Evolutionary conservation across 352 stramenopile species (phyloP).

Genomic region (Nothophytophthora sp.): DNA sequence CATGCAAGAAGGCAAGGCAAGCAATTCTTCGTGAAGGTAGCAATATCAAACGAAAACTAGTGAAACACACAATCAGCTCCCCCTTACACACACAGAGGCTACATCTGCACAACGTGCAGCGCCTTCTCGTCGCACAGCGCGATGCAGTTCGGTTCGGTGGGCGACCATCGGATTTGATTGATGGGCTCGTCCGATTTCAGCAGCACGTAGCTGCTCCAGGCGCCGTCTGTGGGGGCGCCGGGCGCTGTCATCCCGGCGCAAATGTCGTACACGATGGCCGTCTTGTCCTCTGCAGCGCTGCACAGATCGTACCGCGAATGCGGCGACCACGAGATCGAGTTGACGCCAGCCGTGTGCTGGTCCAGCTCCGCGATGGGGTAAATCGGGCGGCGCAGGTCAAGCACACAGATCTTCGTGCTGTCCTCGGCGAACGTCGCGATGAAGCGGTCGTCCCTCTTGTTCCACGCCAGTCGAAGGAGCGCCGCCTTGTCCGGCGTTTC

Average conservation of each 20-base stretch:
- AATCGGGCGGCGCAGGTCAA: constrained; percentile 95
- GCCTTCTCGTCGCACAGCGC: constrained; percentile 95
- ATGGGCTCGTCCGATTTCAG: constrained; percentile 73
- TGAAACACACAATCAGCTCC: too few relatives aligned
- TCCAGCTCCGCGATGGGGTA: constrained; percentile 92
- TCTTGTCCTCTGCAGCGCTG: constrained; percentile 94
- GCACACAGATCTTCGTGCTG: constrained; percentile 91
- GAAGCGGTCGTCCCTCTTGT: constrained; percentile 98
- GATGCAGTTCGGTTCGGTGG: constrained; percentile 95
- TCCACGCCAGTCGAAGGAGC: constrained; percentile 96
- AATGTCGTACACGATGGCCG: constrained; percentile 97
- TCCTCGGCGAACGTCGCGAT: constrained; percentile 95
- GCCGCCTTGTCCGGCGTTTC: constrained; percentile 88
- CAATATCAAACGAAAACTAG: too few relatives aligned
- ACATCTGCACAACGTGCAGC: constrained; percentile 93
- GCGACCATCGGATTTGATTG: constrained; percentile 91
- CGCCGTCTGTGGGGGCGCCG: constrained; percentile 18
- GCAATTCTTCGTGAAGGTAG: too few relatives aligned
- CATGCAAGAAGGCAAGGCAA: too few relatives aligned
- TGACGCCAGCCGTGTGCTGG: constrained; percentile 92
- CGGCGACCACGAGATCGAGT: constrained; percentile 97
- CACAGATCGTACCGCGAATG: constrained; percentile 94
- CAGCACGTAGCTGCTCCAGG: constrained; percentile 48
- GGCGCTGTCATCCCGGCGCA: constrained; percentile 35
- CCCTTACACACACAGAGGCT: too few relatives aligned